Evolutionary conservation across 139 green algal genomes (phyloP), one percentile per base, ranked within the genome.

Genomic region (Choricystis sp.): DNA sequence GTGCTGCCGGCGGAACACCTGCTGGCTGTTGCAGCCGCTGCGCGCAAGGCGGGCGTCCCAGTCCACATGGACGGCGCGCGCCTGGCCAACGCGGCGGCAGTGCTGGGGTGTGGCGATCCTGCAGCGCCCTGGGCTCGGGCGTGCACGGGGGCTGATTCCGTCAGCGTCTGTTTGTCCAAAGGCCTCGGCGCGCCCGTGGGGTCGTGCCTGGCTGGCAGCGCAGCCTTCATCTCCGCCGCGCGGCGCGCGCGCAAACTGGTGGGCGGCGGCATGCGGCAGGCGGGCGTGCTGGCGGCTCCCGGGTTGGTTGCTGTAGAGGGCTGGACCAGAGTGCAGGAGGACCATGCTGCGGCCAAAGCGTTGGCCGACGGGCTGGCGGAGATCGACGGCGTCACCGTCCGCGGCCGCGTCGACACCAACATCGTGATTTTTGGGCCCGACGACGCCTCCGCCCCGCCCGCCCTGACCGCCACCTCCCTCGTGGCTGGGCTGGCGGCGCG

Each of bases 1-100:
- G 74, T 77, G 22, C 74, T 89, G 31, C 67, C 65, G 5, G 56
- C 84, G 49, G 58, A 74, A 2, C 79, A 86, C 67, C 77, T 86
- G 65, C 56, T 73, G 26, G 59, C 64, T 2, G n/a, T 77, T 0
- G 61, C 66, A 22, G 29, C 48, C 26, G 68, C 56, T 62, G 66
- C 63, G 23, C 64, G 56, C 5, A 24, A 26, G 22, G 26, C 67
- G 31, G 27, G 59, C 62, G 25, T 83, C 52, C 24, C 56, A 27
- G 26, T 88, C 16, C 85, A 92, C 69, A 40, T 90, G 40, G 85
- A 93, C 67, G 85, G 85, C 3, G 85, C 85, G 0, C 71, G 85
- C 3, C 23, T 93, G 19, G 85, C 86, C 70, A 90, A 90, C 71
- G 85, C 85, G 2, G 70, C 70, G 29, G 28, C 28, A 3, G 48